phyloP scores from a whole-genome alignment of 2,329 filamentous ascomycete species.

The Colletotrichum sp. region DNA sequence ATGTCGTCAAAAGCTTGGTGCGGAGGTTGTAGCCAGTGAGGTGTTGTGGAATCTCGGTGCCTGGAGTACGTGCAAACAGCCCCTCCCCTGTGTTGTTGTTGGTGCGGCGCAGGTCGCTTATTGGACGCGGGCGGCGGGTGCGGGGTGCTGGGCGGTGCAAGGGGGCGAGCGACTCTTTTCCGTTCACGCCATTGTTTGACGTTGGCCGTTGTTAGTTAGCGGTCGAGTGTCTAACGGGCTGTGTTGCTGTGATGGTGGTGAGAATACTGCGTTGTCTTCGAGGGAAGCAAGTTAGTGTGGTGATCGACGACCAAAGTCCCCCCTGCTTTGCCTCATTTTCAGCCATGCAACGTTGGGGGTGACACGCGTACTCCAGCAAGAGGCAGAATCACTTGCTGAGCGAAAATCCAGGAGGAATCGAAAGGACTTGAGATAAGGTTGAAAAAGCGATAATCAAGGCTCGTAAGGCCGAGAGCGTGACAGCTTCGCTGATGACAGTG shows the following conservation, averaged over 20 bases:
- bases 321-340: background rate
- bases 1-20: background rate
- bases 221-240: background rate
- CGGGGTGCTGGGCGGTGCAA: background rate
- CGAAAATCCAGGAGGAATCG: background rate
- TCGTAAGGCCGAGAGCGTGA: background rate
- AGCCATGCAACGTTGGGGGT: background rate
- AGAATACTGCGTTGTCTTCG: background rate
- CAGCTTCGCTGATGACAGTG: background rate
- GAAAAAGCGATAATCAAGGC: background rate
- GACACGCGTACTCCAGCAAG: background rate
- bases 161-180: background rate
- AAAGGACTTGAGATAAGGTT: background rate
- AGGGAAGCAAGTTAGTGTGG: background rate
- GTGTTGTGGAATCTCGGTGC: conserved; percentile 13
- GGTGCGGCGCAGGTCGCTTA: background rate
- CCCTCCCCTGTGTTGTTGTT: background rate
- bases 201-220: background rate
- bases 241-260: background rate
- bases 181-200: background rate
- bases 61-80: background rate
- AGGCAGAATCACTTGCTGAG: background rate
- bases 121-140: background rate
- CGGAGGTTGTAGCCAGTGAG: background rate
- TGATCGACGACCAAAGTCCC: background rate